Conservation (phyloP, 1,139 yeast species). For the Suhomyces atakaporum region DNA sequence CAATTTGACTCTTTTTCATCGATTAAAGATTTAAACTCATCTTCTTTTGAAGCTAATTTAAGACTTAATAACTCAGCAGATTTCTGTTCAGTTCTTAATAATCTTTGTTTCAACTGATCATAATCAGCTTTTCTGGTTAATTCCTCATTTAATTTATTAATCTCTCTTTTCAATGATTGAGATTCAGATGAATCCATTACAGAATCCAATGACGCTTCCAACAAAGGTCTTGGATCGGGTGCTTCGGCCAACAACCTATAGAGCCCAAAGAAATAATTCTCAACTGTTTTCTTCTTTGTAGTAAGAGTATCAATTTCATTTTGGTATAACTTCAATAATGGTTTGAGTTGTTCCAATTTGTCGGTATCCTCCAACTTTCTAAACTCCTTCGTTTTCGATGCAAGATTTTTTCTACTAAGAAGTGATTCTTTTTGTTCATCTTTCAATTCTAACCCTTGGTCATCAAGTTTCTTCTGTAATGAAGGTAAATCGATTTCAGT, state of each 20-base stretch:
- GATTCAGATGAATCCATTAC: constrained; percentile 61
- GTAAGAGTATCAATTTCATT: constrained; percentile 84
- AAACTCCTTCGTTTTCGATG: constrained; percentile 80
- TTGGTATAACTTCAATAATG: constrained; percentile 78
- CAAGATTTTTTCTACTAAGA: constrained; percentile 70
- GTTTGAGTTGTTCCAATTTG: constrained; percentile 66
- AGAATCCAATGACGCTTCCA: constrained; percentile 71
- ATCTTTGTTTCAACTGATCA: constrained; percentile 66
- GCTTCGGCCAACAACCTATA: constrained; percentile 83
- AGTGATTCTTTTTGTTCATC: constrained; percentile 69
- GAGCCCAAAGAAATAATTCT: constrained; percentile 68
- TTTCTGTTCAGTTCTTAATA: constrained; percentile 59
- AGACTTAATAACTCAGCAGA: constrained; percentile 53
- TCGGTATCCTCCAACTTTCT: constrained; percentile 66
- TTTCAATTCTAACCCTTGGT: constrained; percentile 71
- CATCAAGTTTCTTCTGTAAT: constrained; percentile 72
- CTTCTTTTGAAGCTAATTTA: constrained; percentile 57
- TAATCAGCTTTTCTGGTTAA: constrained; percentile 73
- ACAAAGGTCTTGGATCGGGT: constrained; percentile 86
- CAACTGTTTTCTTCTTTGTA: constrained; percentile 72
- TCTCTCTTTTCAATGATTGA: constrained; percentile 54
- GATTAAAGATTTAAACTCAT: constrained; percentile 57
- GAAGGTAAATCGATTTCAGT: constrained; percentile 67
- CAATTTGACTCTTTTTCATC: constrained; percentile 68
- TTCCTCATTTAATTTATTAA: constrained; percentile 58